Evolutionary conservation across 352 stramenopile species (phyloP), one percentile per base, ranked within the genome.

Genomic region (Phytopythium kandeliae): DNA sequence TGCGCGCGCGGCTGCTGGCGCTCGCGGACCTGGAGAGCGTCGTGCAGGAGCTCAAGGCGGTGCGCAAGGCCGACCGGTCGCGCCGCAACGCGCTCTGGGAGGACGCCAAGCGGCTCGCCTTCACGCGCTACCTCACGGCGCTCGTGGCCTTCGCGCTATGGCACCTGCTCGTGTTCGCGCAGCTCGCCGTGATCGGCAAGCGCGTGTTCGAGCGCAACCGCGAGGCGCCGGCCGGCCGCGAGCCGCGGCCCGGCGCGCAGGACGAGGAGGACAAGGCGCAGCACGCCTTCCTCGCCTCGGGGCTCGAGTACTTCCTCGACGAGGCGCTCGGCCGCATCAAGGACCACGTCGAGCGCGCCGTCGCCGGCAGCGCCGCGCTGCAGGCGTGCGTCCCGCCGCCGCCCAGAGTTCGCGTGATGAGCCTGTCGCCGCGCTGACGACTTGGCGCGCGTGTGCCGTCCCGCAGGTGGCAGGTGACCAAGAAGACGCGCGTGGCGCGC

Each of bases 91-190:
- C 55, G 51, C 72, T 92, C 15, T 92, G 81, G 81, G 74, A 89
- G 34, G 58, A 85, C 36, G 81, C 81, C 41, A 92, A 92, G 65
- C 60, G 69, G 45, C 63, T 85, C 49, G 78, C 76, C 2, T 51
- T 92, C 33, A 87, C 76, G 62, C 78, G 81, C 16, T 89, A 89
- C 61, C 65, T 90, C 35, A 88, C 76, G 51, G 71, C 69, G 33
- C 71, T 92, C 11, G 57, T 89, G 37, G 76, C 75, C n/a, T 86
- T 89, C 43, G 78, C 69, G 38, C 52, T 89, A 37, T 89, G 78
- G 81, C 81, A 92, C 54, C 35, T 92, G 54, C 74, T 92, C 17
- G 78, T 92, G 36, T 92, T 90, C 47, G 72, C 78, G 38, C 81
- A 92, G 48, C 63, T 92, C 21, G 70, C 75, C 30, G 76, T 89